These are phyloP conservation scores for Talaromyces ruber DNA, from an alignment of 495 filamentous ascomycete species.

Conservation along the genomic window DNA sequence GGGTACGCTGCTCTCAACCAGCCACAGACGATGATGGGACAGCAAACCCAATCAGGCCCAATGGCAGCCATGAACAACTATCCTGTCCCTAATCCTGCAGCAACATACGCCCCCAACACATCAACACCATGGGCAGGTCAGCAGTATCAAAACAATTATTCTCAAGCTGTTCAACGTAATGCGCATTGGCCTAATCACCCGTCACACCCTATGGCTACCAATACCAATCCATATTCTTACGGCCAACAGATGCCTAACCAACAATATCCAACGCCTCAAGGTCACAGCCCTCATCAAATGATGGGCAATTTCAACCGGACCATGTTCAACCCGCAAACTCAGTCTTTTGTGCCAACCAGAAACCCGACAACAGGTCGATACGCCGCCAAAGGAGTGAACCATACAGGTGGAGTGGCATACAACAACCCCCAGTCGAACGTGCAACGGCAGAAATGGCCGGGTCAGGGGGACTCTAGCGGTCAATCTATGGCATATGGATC, in stretches of 20 bases:
- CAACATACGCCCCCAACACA: conserved; percentile 19
- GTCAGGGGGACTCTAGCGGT: conserved; percentile 22
- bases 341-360: conserved; percentile 68
- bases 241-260: conserved; percentile 54
- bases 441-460: conserved; percentile 22
- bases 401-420: conserved; percentile 22
- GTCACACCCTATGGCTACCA: conserved; percentile 25
- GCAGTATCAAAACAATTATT: conserved; percentile 36
- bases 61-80: conserved; percentile 37
- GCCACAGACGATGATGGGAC: conserved; percentile 26
- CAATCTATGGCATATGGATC: conserved; percentile 1
- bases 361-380: conserved; percentile 21
- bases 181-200: conserved; percentile 32
- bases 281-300: conserved; percentile 56
- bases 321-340: conserved; percentile 87
- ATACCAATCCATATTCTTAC: conserved; percentile 57
- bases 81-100: conserved; percentile 20
- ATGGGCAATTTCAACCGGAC: conserved; percentile 76
- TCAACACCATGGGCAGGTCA: conserved; percentile 23
- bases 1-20: conserved; percentile 34
- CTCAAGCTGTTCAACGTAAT: conserved; percentile 25
- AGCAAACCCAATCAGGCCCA: conserved; percentile 29
- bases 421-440: conserved; percentile 14
- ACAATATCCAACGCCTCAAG: conserved; percentile 54
- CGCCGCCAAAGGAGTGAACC: conserved; percentile 20